phyloP scores from a whole-genome alignment of 2,329 filamentous ascomycete genomes.

The Exserohilum turcica region DNA sequence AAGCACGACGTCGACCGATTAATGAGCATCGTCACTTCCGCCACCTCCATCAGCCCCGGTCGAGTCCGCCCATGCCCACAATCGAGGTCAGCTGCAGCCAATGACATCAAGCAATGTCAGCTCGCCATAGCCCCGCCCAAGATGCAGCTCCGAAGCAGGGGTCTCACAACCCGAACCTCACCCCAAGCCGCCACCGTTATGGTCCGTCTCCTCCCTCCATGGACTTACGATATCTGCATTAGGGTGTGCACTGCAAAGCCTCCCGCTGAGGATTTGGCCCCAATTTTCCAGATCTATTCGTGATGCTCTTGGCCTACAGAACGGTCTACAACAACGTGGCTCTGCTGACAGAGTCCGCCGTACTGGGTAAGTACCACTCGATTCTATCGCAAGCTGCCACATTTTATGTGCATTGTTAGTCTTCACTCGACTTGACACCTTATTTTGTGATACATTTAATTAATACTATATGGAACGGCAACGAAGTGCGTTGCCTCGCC shows the following conservation, averaged over 20 bases:
- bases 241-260: conserved; percentile 5
- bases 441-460: too few species aligned
- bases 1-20: not conserved
- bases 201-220: conserved; percentile 16
- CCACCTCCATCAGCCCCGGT: not conserved
- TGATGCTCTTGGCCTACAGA: conserved; percentile 14
- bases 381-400: not conserved
- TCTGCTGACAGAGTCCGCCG: not conserved
- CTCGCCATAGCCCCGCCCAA: conserved; percentile 7
- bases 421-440: too few species aligned
- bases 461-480: too few species aligned
- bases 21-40: not conserved
- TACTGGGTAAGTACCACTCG: not conserved
- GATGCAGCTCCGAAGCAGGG: conserved; percentile 7
- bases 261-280: conserved; percentile 12
- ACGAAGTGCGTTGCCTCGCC: not conserved
- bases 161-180: conserved; percentile 9
- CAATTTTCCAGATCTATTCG: conserved; percentile 12
- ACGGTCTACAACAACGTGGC: not conserved
- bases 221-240: conserved; percentile 12
- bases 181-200: conserved; percentile 15
- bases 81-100: not conserved
- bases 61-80: not conserved
- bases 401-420: not conserved
- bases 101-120: conserved; percentile 3